Base-by-base conservation (phyloP, 805 yeast species). In the Saturnispora mendoncae region DNA sequence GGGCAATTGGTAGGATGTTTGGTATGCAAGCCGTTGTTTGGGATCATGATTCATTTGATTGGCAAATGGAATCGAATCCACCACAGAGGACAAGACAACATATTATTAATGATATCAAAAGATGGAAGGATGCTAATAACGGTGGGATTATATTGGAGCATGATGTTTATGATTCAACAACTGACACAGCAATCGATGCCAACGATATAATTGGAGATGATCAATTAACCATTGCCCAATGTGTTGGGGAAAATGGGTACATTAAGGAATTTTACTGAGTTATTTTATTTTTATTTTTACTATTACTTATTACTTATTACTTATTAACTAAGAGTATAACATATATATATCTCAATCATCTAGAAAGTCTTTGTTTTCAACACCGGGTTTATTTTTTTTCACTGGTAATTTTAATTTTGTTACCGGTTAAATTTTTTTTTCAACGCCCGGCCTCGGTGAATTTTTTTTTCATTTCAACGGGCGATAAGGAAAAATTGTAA, bases 11-110 rank as follows among this genome's bases (percentile, higher is more conserved):
- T 13, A 67, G 88, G 40, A 84, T 80, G 60, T 82, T 90, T 59
- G 95, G 96, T 0, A 72, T 90, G 70, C 86, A 80, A 53, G 76
- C 84, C 4, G 96, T 83, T 20, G 61, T 90, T 26, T 90, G 97
- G 98, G 92, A 86, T 56, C 75, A 72, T 53, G 42, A 90, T 60
- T 76, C 95, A 0, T 79, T 80, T 62, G 97, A 90, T 60, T 90
- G 97, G 97, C 76, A 76, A 56, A 62, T 87, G 55, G 66, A 74
- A 29, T 66, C 69, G 2, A 67, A 66, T 18, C 68, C 72, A 17
- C 53, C 57, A 4, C 47, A 46, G 12, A 70, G 72, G 49, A 68
- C 76, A 1, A 76, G 73, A 41, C 55, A 57, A 2, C 72, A 72
- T 32, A 76, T 88, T 29, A 62, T 70, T 33, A 55, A 56, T 3